These are phyloP conservation scores for Zymoseptoria crescenta DNA, from an alignment of 2,329 filamentous ascomycete species.

Conservation along the genomic window DNA sequence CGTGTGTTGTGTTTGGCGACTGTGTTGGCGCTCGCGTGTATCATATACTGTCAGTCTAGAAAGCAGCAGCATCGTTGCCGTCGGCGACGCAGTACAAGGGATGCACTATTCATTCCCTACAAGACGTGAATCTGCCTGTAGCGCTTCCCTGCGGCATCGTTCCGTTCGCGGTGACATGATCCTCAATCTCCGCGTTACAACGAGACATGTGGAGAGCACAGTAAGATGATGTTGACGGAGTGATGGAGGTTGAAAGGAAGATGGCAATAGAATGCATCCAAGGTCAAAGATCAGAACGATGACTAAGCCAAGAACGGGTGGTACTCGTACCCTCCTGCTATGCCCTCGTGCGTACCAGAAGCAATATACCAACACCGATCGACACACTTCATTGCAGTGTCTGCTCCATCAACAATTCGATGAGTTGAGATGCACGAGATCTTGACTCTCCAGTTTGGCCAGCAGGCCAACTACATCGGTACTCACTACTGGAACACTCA, in stretches of 20 bases:
- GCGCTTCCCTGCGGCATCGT: no score
- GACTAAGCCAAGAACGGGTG: neutral
- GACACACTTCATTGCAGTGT: neutral
- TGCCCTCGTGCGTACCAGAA: no score
- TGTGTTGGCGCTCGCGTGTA: neutral
- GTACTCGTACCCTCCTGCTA: no score
- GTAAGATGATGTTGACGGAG: neutral
- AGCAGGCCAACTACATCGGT: conserved; percentile 84
- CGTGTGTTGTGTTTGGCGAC: neutral
- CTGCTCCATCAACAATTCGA: neutral
- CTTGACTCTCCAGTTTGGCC: conserved; percentile 84
- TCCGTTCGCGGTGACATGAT: neutral
- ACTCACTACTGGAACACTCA: conserved; percentile 98
- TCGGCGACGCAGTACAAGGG: no score
- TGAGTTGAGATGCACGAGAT: conserved; percentile 75
- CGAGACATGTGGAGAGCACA: neutral
- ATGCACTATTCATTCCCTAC: no score
- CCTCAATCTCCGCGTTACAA: no score
- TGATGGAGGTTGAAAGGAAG: neutral
- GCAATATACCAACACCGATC: neutral
- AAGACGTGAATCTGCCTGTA: no score
- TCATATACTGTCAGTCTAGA: neutral
- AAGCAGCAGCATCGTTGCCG: no score
- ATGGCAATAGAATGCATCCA: neutral
- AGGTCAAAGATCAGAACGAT: neutral